Base-by-base conservation (phyloP, 148 eudicot species). In the Rhododendron kiyosumense region DNA sequence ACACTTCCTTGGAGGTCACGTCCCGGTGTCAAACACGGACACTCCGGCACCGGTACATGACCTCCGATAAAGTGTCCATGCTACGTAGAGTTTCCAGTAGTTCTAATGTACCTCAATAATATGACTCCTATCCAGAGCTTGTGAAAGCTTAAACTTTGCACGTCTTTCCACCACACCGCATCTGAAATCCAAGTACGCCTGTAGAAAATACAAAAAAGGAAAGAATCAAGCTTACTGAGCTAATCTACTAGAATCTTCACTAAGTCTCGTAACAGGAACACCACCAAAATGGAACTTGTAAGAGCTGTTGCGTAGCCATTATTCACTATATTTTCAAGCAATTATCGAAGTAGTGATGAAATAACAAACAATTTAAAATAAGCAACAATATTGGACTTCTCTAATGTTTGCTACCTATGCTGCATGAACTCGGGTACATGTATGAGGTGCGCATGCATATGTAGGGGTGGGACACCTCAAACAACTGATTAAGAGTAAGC, bases 141-240 rank as follows among this genome's bases (percentile, higher is more conserved):
- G 99, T 49, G 92, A 89, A 79, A 95, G 95, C 93, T 95, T 95
- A 89, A 71, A 93, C 67, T 63, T 88, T 57, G 99, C 94, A 83
- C 99, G 98, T 78, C 99, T 92, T 91, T 94, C 98, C 85, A 97
- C 87, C 32, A 94, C 95, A 46, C 94, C 88, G 87, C 94, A 95
- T 90, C 99, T 94, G 87, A 97, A 97, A 83, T 95, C 98, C 87
- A 97, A 90, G 87, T 95, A 97, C 65, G 98, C 98, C 99, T 97
- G 94, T 85, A 83, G 88, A 88, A 87, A 49, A 41, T 81, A 45
- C 13, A 3, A 24, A 63, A 7, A 51, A 78, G 0, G 20, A 69
- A 65, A 41, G 30, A 85, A 88, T 67, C 2, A 43, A 46, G 51
- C 17, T 30, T 48, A 28, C 28, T 22, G 18, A 59, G n/a, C 78